Conservation (phyloP, 2,329 filamentous ascomycete species). For the Aspergillus quadricinctus region DNA sequence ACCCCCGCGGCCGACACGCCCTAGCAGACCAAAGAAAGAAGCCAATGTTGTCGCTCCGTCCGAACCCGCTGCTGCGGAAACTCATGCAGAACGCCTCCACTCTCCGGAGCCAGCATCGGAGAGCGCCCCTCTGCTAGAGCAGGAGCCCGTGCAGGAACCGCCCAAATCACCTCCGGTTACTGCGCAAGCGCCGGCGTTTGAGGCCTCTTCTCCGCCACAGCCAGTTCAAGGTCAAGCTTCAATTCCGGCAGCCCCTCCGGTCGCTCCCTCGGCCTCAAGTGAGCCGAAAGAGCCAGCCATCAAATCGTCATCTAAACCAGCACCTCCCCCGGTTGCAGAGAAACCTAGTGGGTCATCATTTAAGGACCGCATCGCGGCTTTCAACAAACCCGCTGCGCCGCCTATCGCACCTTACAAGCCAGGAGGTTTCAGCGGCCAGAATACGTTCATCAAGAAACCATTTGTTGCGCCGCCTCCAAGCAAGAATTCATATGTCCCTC, state of each 20-base stretch:
- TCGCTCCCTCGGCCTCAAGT: slow-evolving; percentile 23
- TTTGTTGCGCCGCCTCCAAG: slow-evolving; percentile 95
- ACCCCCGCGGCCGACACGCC: slow-evolving; percentile 76
- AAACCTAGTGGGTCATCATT: slow-evolving; percentile 77
- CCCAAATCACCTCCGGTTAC: slow-evolving; percentile 20
- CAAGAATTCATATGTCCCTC: slow-evolving; percentile 83
- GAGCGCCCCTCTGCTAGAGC: slow-evolving; percentile 18
- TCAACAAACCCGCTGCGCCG: slow-evolving; percentile 83
- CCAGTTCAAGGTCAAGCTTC: slow-evolving; percentile 21
- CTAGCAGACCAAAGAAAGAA: slow-evolving; percentile 64
- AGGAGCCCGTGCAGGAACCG: slow-evolving; percentile 17
- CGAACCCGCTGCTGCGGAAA: slow-evolving; percentile 21
- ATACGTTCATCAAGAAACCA: slow-evolving; percentile 87
- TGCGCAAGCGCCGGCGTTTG: slow-evolving; percentile 21
- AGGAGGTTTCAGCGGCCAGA: slow-evolving; percentile 53
- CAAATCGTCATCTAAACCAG: slow-evolving; percentile 51
- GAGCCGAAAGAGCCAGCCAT: slow-evolving; percentile 36
- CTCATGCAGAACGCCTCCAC: slow-evolving; percentile 27
- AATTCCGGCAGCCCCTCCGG: slow-evolving; percentile 22
- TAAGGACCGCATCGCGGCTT: slow-evolving; percentile 92
- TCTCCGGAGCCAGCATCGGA: slow-evolving; percentile 32
- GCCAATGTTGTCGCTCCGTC: slow-evolving; percentile 35
- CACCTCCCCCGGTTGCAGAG: slow-evolving; percentile 62
- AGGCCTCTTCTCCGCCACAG: slow-evolving; percentile 24
- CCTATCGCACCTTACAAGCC: slow-evolving; percentile 90